phyloP scores from a whole-genome alignment of 345 rosid genomes.

The Lepidium didymum region DNA sequence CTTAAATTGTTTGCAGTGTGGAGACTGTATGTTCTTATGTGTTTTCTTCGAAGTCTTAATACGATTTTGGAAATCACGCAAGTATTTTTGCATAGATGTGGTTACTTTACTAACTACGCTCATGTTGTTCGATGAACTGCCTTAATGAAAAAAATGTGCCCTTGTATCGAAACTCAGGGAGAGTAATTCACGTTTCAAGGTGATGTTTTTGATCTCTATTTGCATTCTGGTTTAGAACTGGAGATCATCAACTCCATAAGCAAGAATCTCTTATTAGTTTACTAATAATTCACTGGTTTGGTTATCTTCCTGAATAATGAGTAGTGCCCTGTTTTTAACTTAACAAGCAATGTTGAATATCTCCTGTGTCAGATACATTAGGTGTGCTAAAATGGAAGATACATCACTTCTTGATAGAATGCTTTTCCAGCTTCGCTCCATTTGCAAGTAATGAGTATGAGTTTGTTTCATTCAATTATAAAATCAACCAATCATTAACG shows the following conservation, averaged over 20 bases:
- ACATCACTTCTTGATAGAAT: conserved; percentile 52
- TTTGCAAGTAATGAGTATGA: conserved; percentile 60
- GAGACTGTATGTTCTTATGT: too few species aligned
- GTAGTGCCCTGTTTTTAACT: not conserved
- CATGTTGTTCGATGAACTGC: conserved; percentile 28
- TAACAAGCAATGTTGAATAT: not conserved
- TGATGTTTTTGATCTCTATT: not conserved
- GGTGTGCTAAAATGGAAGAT: conserved; percentile 53
- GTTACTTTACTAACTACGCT: not conserved
- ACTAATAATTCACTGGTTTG: not conserved
- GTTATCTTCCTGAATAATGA: not conserved
- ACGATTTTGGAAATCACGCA: too few species aligned
- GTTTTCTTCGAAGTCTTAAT: too few species aligned
- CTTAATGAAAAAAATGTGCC: not conserved
- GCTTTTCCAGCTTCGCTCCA: conserved; percentile 53
- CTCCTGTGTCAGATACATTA: not conserved
- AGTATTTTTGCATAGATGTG: too few species aligned
- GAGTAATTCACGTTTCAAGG: not conserved
- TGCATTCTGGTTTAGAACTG: not conserved
- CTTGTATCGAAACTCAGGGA: not conserved
- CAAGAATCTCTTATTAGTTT: not conserved
- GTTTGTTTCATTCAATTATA: not conserved
- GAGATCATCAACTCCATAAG: not conserved
- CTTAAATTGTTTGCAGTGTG: too few species aligned
- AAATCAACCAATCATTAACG: not conserved